phyloP scores from a whole-genome alignment of 78 protist genomes.

The Isochrysis galbana region DNA sequence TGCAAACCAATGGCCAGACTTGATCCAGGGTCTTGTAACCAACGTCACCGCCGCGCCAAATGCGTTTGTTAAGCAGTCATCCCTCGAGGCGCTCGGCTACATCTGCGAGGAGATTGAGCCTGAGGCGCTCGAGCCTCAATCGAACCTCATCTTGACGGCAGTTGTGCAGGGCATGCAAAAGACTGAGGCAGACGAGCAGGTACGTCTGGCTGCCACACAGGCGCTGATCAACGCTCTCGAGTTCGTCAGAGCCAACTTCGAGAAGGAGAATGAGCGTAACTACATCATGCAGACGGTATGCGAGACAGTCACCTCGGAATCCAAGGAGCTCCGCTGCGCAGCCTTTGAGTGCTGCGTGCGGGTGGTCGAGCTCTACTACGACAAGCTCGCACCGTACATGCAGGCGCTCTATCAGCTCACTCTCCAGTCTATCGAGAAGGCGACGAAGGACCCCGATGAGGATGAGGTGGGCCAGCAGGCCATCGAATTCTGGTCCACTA shows the following conservation, averaged over 20 bases:
- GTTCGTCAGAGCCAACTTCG: constrained; percentile 46
- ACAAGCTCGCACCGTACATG: constrained; percentile 71
- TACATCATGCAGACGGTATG: constrained; percentile 70
- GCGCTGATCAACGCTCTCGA: constrained; percentile 74
- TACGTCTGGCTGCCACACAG: constrained; percentile 62
- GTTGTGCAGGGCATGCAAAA: constrained; percentile 53
- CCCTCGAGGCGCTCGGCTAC: constrained; percentile 82
- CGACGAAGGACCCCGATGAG: constrained; percentile 27
- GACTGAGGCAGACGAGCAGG: constrained; percentile 26
- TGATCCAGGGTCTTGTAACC: constrained; percentile 63
- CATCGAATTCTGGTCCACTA: constrained; percentile 92
- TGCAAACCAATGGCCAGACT: constrained; percentile 72
- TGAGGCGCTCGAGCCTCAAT: background rate
- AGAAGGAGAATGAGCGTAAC: constrained; percentile 62
- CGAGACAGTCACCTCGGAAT: constrained; percentile 60
- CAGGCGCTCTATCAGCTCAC: constrained; percentile 39
- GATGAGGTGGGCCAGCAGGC: constrained; percentile 83
- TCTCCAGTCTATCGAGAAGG: constrained; percentile 27
- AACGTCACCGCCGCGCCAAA: background rate
- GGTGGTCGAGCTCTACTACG: constrained; percentile 74
- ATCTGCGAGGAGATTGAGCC: constrained; percentile 57
- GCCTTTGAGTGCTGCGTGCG: constrained; percentile 56
- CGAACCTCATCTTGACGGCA: constrained; percentile 48
- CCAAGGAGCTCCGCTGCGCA: background rate
- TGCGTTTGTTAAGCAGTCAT: constrained; percentile 53